These are phyloP conservation scores for Candida silvicultrix DNA, from an alignment of 805 yeast species.

Conservation along the genomic window DNA sequence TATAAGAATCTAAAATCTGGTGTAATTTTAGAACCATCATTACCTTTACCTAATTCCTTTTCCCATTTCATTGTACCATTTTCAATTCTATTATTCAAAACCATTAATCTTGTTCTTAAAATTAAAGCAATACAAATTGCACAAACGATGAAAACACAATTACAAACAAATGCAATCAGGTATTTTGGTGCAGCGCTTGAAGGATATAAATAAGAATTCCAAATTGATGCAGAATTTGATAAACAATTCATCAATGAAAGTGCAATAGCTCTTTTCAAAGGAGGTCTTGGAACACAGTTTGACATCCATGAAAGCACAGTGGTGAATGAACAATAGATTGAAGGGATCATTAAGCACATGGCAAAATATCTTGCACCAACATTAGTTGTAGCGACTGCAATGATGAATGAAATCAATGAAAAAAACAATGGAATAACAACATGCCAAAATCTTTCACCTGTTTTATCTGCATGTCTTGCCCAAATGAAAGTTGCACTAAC, in stretches of 20 bases:
- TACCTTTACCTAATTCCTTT: conserved; percentile 35
- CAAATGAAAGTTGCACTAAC: conserved; percentile 43
- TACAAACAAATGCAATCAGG: conserved; percentile 39
- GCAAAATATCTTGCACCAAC: conserved; percentile 55
- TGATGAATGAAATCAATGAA: conserved; percentile 39
- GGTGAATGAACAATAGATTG: conserved; percentile 48
- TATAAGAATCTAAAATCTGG: conserved; percentile 36
- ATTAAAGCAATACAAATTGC: conserved; percentile 34
- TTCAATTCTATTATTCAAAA: conserved; percentile 35
- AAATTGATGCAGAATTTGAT: conserved; percentile 49
- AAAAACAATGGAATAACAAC: conserved; percentile 35
- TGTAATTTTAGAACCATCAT: conserved; percentile 34
- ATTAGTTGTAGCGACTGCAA: conserved; percentile 43
- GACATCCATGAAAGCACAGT: conserved; percentile 50
- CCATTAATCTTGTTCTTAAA: conserved; percentile 31
- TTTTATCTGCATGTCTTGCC: conserved; percentile 50
- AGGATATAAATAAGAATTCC: conserved; percentile 50
- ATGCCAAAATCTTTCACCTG: conserved; percentile 50
- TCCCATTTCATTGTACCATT: conserved; percentile 45
- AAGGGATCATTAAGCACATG: conserved; percentile 54
- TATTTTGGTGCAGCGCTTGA: conserved; percentile 38
- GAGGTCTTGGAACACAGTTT: conserved; percentile 50
- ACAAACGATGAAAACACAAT: conserved; percentile 38
- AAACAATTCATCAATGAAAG: conserved; percentile 51
- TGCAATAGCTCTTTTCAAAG: conserved; percentile 52